phyloP scores from a whole-genome alignment of 106 monocot genomes.

The Vanilla planifolia region DNA sequence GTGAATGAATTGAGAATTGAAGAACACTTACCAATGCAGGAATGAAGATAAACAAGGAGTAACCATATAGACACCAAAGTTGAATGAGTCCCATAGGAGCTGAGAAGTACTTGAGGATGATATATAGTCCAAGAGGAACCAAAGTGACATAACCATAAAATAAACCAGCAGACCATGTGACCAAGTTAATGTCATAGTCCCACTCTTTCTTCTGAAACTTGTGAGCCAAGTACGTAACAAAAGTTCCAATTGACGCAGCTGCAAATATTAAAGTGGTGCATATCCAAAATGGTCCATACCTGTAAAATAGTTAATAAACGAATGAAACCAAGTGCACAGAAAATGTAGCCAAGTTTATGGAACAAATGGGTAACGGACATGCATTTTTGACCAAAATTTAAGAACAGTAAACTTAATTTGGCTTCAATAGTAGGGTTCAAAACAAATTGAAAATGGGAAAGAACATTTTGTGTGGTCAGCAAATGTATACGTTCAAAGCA shows the following conservation, averaged over 20 bases:
- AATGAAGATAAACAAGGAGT: conserved; percentile 85
- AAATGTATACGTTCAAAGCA: too few relatives aligned
- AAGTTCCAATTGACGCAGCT: conserved; percentile 86
- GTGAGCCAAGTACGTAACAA: conserved; percentile 89
- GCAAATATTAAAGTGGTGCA: conserved; percentile 92
- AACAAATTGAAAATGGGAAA: too few relatives aligned
- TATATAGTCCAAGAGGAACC: conserved; percentile 71
- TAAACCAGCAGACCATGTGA: conserved; percentile 92
- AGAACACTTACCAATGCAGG: conserved; percentile 76
- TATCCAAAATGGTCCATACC: conserved; percentile 98
- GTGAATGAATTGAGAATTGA: conserved; percentile 3
- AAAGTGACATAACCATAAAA: conserved; percentile 86
- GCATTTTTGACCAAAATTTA: too few relatives aligned
- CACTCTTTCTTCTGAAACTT: conserved; percentile 89
- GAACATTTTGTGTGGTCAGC: too few relatives aligned
- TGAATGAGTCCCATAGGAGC: conserved; percentile 80
- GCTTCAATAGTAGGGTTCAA: too few relatives aligned
- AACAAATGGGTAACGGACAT: too few relatives aligned
- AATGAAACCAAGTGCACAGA: too few relatives aligned
- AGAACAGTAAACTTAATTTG: too few relatives aligned
- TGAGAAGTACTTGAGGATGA: conserved; percentile 89
- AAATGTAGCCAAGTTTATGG: too few relatives aligned
- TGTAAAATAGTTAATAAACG: conserved; percentile 26
- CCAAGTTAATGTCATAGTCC: conserved; percentile 83
- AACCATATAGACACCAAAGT: conserved; percentile 87